Conservation (phyloP, 2,329 filamentous ascomycete genomes). For the Didymella arachidicola region DNA sequence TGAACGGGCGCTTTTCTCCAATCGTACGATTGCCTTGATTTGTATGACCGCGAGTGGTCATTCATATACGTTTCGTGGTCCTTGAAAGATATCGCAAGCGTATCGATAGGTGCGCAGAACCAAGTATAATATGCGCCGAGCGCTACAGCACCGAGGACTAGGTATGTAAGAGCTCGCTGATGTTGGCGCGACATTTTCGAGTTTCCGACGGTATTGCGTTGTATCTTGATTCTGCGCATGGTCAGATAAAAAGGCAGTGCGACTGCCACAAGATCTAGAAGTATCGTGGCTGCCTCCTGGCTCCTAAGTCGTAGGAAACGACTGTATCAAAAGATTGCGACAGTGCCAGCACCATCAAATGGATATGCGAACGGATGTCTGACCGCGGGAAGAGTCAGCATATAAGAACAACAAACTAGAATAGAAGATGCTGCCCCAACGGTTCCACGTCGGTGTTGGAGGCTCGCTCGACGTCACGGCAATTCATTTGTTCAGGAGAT, state of each 20-base stretch:
- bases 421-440: conserved; percentile 9
- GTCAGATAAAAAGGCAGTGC: conserved; percentile 13
- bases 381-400: neutral
- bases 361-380: neutral
- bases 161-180: conserved; percentile 38
- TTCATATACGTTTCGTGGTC: conserved; percentile 46
- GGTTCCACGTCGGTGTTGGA: conserved; percentile 8
- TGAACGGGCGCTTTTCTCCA: conserved; percentile 54
- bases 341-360: conserved; percentile 15
- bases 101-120: conserved; percentile 39
- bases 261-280: neutral
- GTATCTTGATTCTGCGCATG: conserved; percentile 44
- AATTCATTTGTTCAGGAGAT: conserved; percentile 15
- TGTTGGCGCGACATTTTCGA: conserved; percentile 44
- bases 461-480: neutral
- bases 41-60: conserved; percentile 27
- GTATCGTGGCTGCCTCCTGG: neutral
- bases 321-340: conserved; percentile 5
- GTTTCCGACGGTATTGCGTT: conserved; percentile 29
- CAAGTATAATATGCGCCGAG: conserved; percentile 43
- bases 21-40: conserved; percentile 42
- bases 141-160: conserved; percentile 32
- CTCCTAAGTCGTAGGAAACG: neutral
- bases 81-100: conserved; percentile 39
- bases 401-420: conserved; percentile 9